Evolutionary conservation across 805 yeast genomes (phyloP), one percentile per base, ranked within the genome.

Genomic region (Hemisphaericaspora nanyangensis): DNA sequence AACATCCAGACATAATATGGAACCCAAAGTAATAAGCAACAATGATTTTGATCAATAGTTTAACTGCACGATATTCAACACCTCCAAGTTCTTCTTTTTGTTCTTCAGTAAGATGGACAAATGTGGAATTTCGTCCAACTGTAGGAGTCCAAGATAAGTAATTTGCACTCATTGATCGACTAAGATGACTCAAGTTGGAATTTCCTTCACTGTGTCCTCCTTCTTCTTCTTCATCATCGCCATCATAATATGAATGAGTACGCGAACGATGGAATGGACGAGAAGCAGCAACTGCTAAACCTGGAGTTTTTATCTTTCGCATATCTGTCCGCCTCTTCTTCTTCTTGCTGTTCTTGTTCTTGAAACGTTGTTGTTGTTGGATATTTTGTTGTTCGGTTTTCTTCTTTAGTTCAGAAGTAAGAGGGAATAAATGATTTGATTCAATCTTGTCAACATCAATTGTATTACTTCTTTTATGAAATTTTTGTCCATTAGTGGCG

Each of bases 81-180:
- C 99, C 99, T 28, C 99, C 99, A 28, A 93, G 65, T 58, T 93
- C 99, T 43, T 85, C 95, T 52, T 87, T 89, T 58, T 93, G 98
- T 17, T 75, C 81, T 27, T 80, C 86, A 3, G 87, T 79, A 31
- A 93, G 60, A 12, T 84, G 84, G 2, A 88, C 84, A 68, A 93
- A 93, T 0, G 90, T 82, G 0, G 98, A 91, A 60, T 93, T 93
- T 59, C 97, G 76, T 8, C 96, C 98, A 26, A 93, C 75, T 0
- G 93, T 85, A 2, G 98, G 97, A 24, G 75, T 76, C 87, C 95
- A 89, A 0, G 97, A 89, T 17, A 91, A 65, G 51, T 90, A 93
- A 42, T 76, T 78, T 0, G 81, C 65, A 22, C 80, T 76, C 72
- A 73, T 70, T 19, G 50, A 55, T 39, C 43, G 31, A 13, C 39